Conservation (phyloP, 2,329 filamentous ascomycete genomes). For the Ophiostoma montium region DNA sequence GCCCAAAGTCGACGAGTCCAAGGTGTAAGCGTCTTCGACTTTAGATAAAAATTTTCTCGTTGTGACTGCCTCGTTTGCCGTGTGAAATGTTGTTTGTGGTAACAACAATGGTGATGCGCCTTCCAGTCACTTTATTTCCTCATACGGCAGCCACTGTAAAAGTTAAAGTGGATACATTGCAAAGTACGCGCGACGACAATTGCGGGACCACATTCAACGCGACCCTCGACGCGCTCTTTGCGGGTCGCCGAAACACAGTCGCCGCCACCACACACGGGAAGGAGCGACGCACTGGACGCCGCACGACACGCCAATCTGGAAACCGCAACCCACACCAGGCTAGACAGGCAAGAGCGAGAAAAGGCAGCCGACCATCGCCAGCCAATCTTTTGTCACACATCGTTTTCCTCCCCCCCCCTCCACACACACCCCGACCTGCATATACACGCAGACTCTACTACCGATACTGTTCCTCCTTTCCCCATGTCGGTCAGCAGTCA, state of each 20-base stretch:
- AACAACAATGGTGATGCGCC: too few species aligned
- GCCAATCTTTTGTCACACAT: conserved; percentile 2
- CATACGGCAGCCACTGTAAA: not conserved
- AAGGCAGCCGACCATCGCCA: not conserved
- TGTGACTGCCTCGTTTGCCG: too few species aligned
- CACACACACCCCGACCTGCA: not conserved
- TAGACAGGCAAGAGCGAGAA: not conserved
- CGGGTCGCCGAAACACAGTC: conserved; percentile 12
- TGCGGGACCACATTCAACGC: conserved; percentile 8
- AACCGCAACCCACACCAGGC: not conserved
- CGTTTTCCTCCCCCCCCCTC: not conserved
- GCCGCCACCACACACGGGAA: conserved; percentile 3
- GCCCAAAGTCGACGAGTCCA: conserved; percentile 6
- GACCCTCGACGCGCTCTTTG: conserved; percentile 10
- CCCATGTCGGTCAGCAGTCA: conserved; percentile 14
- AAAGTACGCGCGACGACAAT: conserved; percentile 1
- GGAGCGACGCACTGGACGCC: conserved; percentile 1
- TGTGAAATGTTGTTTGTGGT: too few species aligned
- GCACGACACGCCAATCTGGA: not conserved
- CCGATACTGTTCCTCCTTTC: not conserved
- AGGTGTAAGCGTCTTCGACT: not conserved
- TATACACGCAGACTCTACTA: not conserved
- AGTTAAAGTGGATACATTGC: not conserved
- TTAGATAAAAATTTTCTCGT: too few species aligned
- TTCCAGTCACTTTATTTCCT: too few species aligned